These are phyloP conservation scores for Leishmania arabica DNA, from an alignment of 208 protist species.

Conservation along the genomic window DNA sequence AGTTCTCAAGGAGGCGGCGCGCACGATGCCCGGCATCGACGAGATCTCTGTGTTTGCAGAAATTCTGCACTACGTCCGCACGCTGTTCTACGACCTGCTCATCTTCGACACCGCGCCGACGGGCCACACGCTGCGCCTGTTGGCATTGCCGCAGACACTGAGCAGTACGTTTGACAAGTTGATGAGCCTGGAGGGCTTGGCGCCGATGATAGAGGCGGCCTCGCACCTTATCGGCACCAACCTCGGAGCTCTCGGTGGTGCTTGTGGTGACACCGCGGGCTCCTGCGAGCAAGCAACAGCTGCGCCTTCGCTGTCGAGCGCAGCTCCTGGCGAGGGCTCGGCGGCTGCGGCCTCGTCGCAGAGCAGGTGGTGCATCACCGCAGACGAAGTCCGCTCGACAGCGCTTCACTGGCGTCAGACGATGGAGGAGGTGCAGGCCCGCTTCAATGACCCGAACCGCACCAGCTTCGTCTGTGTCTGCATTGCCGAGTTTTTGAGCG, in stretches of 20 bases:
- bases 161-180: conserved; percentile 58
- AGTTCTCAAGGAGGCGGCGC: conserved; percentile 60
- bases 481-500: conserved; percentile 98
- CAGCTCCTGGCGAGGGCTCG: neutral
- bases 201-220: conserved; percentile 45
- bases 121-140: conserved; percentile 97
- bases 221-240: conserved; percentile 26
- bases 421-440: conserved; percentile 58
- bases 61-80: conserved; percentile 91
- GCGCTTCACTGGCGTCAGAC: conserved; percentile 41
- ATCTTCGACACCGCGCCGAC: conserved; percentile 99
- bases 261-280: neutral
- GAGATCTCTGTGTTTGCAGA: conserved; percentile 97
- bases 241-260: neutral
- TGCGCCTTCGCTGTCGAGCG: neutral
- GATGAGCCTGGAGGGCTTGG: conserved; percentile 45
- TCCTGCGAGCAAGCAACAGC: neutral
- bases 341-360: neutral
- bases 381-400: conserved; percentile 23
- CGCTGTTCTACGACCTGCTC: conserved; percentile 94
- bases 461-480: conserved; percentile 99
- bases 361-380: conserved; percentile 7
- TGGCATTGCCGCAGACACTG: conserved; percentile 89
- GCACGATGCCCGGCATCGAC: conserved; percentile 96
- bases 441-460: conserved; percentile 67